phyloP scores from a whole-genome alignment of 176 grass and related monocot species.

The Secale cereale region DNA sequence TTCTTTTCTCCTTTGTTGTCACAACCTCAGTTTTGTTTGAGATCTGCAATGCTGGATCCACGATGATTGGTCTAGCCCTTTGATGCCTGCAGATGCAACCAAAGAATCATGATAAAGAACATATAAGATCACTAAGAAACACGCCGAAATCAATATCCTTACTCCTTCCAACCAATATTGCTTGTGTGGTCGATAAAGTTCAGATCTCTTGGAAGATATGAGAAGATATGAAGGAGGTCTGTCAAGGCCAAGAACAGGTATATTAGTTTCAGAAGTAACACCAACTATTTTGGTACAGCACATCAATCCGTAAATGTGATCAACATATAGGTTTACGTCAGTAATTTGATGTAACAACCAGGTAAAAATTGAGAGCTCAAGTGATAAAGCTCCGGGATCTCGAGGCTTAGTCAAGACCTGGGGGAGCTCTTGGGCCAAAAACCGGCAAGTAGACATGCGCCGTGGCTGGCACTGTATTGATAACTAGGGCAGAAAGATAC shows the following conservation, averaged over 20 bases:
- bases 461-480: neutral
- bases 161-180: conserved; percentile 97
- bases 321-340: neutral
- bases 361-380: neutral
- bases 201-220: conserved; percentile 80
- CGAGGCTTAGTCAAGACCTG: neutral
- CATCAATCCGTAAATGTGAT: neutral
- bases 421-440: neutral
- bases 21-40: conserved; percentile 72
- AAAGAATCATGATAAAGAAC: conserved; percentile 26
- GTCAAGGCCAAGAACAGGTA: conserved; percentile 22
- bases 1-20: conserved; percentile 96
- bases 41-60: conserved; percentile 85
- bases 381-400: neutral
- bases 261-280: neutral
- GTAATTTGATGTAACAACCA: neutral
- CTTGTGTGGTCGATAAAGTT: conserved; percentile 98
- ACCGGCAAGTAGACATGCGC: neutral
- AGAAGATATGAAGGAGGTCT: conserved; percentile 98
- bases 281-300: neutral
- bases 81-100: conserved; percentile 62
- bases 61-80: conserved; percentile 87
- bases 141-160: conserved; percentile 34
- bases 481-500: neutral
- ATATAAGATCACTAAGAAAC: conserved; percentile 24